phyloP scores from a whole-genome alignment of 2,329 filamentous ascomycete species.

The Conoideocrella luteorostrata region DNA sequence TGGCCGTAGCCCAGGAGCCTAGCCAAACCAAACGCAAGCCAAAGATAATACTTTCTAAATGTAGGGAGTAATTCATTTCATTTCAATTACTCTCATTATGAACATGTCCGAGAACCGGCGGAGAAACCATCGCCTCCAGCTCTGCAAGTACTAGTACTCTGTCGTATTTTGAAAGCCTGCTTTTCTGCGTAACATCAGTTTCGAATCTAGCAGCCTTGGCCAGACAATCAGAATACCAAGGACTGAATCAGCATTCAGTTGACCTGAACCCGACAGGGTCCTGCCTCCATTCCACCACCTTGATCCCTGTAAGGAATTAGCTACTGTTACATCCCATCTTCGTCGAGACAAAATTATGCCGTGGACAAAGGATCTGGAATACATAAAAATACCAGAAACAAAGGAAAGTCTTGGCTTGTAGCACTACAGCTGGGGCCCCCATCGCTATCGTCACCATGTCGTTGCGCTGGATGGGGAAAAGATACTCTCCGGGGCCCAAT shows the following conservation, averaged over 20 bases:
- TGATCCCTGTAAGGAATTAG: neutral
- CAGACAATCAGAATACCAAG: neutral
- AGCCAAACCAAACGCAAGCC: no score
- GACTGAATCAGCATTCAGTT: neutral
- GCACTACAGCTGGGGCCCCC: slow-evolving; percentile 1
- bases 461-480: neutral
- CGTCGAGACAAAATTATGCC: slow-evolving; percentile 3
- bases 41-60: no score
- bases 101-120: no score
- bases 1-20: no score
- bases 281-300: no score
- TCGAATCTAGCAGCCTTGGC: neutral
- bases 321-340: neutral
- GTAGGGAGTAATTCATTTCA: no score
- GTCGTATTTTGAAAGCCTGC: no score
- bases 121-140: no score
- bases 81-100: no score
- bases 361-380: neutral
- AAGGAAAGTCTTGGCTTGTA: slow-evolving; percentile 4
- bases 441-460: neutral
- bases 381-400: slow-evolving; percentile 2
- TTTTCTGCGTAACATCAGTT: no score
- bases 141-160: no score
- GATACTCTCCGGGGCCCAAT: neutral
- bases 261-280: no score